These are phyloP conservation scores for Croton setiger DNA, from an alignment of 441 rosid species.

Conservation along the genomic window DNA sequence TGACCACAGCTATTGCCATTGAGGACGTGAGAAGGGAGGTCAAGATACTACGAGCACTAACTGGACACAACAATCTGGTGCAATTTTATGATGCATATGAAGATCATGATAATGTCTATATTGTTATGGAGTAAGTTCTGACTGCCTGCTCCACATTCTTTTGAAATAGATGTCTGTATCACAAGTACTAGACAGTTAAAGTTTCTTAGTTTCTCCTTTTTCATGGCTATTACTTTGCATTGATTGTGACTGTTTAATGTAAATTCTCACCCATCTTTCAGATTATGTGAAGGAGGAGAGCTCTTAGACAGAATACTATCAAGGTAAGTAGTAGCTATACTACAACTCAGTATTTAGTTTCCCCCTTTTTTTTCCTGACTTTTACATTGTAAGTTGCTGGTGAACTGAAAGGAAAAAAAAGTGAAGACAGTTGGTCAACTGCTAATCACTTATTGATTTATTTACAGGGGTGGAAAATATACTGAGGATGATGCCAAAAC, in stretches of 20 bases:
- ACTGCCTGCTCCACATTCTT: background rate
- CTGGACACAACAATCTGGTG: conserved; percentile 79
- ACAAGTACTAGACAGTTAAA: background rate
- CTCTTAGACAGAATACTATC: conserved; percentile 97
- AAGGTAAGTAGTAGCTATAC: conserved; percentile 42
- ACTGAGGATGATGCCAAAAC: conserved; percentile 90
- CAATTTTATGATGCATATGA: conserved; percentile 87
- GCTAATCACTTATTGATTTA: conserved; percentile 14
- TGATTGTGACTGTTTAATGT: conserved; percentile 8
- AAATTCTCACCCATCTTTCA: conserved; percentile 28
- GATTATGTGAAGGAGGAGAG: conserved; percentile 99
- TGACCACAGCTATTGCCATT: conserved; percentile 96
- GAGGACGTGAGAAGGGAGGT: conserved; percentile 99
- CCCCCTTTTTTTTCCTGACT: background rate
- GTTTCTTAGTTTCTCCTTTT: background rate
- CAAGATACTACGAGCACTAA: conserved; percentile 78
- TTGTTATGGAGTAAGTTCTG: conserved; percentile 94
- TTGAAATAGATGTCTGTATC: background rate
- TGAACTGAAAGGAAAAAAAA: background rate
- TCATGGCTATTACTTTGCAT: background rate
- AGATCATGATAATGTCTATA: conserved; percentile 82
- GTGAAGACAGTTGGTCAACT: background rate
- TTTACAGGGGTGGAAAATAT: conserved; percentile 95
- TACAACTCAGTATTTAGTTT: background rate
- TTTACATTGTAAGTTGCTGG: background rate